Evolutionary conservation across 2,329 filamentous ascomycete genomes (phyloP).

Genomic region (Magnaporthiopsis rhizophila): DNA sequence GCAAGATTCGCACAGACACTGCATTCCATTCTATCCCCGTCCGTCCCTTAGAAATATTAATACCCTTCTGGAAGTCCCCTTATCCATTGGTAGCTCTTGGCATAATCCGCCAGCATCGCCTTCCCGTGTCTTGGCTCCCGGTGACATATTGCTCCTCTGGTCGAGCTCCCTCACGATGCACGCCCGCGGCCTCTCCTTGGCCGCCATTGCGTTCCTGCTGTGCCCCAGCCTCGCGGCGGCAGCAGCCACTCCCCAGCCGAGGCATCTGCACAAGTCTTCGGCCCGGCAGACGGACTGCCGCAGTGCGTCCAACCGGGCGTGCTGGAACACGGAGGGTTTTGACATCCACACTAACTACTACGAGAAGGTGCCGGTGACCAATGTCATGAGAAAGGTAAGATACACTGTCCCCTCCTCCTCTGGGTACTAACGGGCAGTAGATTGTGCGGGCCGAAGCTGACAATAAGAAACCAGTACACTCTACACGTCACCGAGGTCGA

Average conservation of each 20-base stretch:
- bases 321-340: constrained; percentile 15
- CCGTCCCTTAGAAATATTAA: neutral
- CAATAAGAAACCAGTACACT: constrained; percentile 11
- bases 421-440: neutral
- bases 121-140: neutral
- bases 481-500: constrained; percentile 13
- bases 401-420: neutral
- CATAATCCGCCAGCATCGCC: constrained; percentile 21
- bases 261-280: neutral
- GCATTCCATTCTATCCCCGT: no score
- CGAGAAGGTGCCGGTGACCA: constrained; percentile 11
- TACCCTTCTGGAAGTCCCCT: neutral
- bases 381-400: constrained; percentile 9
- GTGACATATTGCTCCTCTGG: neutral
- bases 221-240: neutral
- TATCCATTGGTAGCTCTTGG: neutral
- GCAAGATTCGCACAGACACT: neutral
- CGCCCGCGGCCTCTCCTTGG: constrained; percentile 6
- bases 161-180: neutral
- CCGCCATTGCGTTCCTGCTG: neutral
- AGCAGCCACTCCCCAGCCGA: neutral
- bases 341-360: constrained; percentile 17
- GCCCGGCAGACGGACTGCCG: constrained; percentile 11
- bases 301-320: constrained; percentile 13
- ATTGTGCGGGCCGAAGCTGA: neutral